phyloP scores from a whole-genome alignment of 2,329 filamentous ascomycete species.

The Trematosphaeria pertusa region DNA sequence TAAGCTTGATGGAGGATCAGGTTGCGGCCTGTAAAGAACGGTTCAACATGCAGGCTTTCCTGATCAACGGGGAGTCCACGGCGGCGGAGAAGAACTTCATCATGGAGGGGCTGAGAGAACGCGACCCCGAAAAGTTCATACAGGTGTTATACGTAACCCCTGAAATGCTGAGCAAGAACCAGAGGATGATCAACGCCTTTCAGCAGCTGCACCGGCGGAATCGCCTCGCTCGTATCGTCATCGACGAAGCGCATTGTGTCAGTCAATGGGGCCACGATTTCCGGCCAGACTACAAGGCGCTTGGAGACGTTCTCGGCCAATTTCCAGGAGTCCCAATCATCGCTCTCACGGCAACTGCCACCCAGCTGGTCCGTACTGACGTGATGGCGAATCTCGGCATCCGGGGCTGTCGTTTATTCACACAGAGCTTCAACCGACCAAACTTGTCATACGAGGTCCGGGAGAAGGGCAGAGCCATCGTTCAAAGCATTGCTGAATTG shows the following conservation, averaged over 20 bases:
- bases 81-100: conserved; percentile 69
- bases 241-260: conserved; percentile 98
- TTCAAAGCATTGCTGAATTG: conserved; percentile 65
- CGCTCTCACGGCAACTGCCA: conserved; percentile 94
- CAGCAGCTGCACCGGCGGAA: conserved; percentile 70
- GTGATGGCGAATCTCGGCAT: conserved; percentile 93
- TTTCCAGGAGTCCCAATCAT: conserved; percentile 87
- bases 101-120: conserved; percentile 67
- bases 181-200: conserved; percentile 70
- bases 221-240: conserved; percentile 87
- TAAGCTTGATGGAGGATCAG: conserved; percentile 98
- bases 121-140: conserved; percentile 75
- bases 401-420: conserved; percentile 76
- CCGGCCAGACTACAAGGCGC: conserved; percentile 88
- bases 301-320: conserved; percentile 74
- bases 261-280: conserved; percentile 99
- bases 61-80: conserved; percentile 80
- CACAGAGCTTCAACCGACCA: conserved; percentile 95
- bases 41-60: conserved; percentile 77
- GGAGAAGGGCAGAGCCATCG: conserved; percentile 68
- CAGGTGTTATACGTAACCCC: conserved; percentile 95
- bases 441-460: conserved; percentile 90
- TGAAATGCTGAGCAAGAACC: conserved; percentile 91
- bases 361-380: conserved; percentile 88
- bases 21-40: conserved; percentile 76